phyloP scores from a whole-genome alignment of 2,329 filamentous ascomycete species.

The Colletotrichum endophyticum region DNA sequence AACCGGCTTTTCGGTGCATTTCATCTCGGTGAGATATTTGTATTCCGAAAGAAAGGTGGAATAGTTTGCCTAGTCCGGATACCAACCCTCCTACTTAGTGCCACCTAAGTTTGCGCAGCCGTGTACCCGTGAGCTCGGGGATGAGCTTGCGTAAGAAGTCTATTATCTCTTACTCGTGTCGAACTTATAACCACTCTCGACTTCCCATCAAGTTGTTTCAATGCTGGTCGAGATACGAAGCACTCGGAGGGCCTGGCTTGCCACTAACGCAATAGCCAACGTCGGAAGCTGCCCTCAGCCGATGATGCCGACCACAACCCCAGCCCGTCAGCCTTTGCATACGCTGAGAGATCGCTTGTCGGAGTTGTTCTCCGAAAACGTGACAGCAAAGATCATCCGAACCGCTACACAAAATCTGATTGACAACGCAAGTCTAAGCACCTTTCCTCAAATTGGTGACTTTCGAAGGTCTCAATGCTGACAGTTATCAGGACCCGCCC shows the following conservation, averaged over 20 bases:
- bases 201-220: background rate
- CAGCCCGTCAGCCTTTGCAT: background rate
- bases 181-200: background rate
- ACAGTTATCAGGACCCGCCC: background rate
- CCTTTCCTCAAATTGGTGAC: background rate
- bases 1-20: background rate
- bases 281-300: background rate
- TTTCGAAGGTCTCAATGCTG: background rate
- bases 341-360: background rate
- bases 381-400: constrained; percentile 13
- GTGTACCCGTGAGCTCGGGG: background rate
- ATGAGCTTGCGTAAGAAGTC: background rate
- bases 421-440: background rate
- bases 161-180: background rate
- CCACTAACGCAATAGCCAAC: background rate
- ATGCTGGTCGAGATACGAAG: background rate
- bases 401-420: background rate
- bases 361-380: constrained; percentile 5
- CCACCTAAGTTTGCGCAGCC: background rate
- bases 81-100: background rate
- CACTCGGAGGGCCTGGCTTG: background rate
- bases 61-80: background rate
- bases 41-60: background rate
- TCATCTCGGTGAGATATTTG: background rate
- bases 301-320: background rate